phyloP scores from a whole-genome alignment of 352 stramenopile genomes.

The Phytophthora cryptogea region DNA sequence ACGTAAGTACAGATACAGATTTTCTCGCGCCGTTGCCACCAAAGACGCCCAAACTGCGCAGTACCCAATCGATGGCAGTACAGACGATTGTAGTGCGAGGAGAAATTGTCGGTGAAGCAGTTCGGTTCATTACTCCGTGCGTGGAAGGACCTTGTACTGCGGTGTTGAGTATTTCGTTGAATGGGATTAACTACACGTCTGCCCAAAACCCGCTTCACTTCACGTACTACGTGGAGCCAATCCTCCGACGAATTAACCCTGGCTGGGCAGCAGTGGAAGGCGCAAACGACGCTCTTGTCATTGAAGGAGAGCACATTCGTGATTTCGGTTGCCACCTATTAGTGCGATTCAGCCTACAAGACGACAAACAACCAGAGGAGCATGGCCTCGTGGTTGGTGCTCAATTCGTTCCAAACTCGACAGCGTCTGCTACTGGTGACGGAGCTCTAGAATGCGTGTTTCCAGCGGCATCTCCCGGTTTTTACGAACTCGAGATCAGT shows the following conservation, averaged over 20 bases:
- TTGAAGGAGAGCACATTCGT: slow-evolving; percentile 53
- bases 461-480: slow-evolving; percentile 37
- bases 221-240: slow-evolving; percentile 60
- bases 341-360: slow-evolving; percentile 53
- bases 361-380: slow-evolving; percentile 9
- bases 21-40: not conserved
- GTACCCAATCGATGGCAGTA: not conserved
- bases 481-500: slow-evolving; percentile 70
- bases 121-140: slow-evolving; percentile 52
- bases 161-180: slow-evolving; percentile 68
- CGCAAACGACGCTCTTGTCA: slow-evolving; percentile 31
- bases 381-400: slow-evolving; percentile 36
- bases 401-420: slow-evolving; percentile 32
- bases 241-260: slow-evolving; percentile 56
- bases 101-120: slow-evolving; percentile 63
- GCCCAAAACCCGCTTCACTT: slow-evolving; percentile 50
- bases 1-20: not conserved
- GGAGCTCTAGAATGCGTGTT: slow-evolving; percentile 40
- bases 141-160: slow-evolving; percentile 46
- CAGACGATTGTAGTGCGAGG: slow-evolving; percentile 44
- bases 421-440: slow-evolving; percentile 9
- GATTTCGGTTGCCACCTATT: slow-evolving; percentile 56
- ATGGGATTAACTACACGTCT: slow-evolving; percentile 79
- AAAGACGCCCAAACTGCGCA: not conserved
- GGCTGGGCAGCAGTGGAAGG: slow-evolving; percentile 52